Percentiles rank a stretch among this genome's conserved stretches.
Evolutionary conservation across 495 filamentous ascomycete species (phyloP).

Genomic region (Penicillium taxi): DNA sequence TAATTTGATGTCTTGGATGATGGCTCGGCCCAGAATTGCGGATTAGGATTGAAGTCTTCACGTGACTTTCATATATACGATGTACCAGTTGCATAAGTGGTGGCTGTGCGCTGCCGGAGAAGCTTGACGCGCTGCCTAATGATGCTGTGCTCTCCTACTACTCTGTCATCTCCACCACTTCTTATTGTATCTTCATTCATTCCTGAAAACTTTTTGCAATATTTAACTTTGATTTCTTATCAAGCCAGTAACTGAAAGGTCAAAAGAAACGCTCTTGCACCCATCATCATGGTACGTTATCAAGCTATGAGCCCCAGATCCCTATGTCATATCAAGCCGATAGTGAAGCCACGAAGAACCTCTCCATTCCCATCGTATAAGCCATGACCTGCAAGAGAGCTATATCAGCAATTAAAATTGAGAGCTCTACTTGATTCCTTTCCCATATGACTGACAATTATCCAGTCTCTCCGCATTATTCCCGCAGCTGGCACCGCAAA

Average conservation of each 20-base stretch:
- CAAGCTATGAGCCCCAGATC: constrained; percentile 14
- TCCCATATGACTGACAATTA: constrained; percentile 1
- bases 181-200: constrained; percentile 3
- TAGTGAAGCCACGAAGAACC: constrained; percentile 5
- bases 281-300: constrained; percentile 31
- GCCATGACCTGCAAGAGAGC: too few species aligned
- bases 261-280: constrained; percentile 3
- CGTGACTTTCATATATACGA: constrained; percentile 24
- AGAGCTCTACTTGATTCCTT: neutral
- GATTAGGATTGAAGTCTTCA: constrained; percentile 11
- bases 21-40: constrained; percentile 8
- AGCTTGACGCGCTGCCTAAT: constrained; percentile 33
- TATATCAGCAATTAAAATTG: neutral
- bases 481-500: constrained; percentile 54
- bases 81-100: constrained; percentile 24
- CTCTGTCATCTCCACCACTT: constrained; percentile 10
- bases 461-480: constrained; percentile 81
- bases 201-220: neutral
- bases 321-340: constrained; percentile 9
- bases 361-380: constrained; percentile 1
- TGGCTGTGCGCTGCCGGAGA: constrained; percentile 18
- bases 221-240: too few species aligned
- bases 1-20: constrained; percentile 6
- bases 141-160: constrained; percentile 19
- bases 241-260: too few species aligned